Conservation (phyloP, 1,139 yeast species). For the Taphrina betulina region DNA sequence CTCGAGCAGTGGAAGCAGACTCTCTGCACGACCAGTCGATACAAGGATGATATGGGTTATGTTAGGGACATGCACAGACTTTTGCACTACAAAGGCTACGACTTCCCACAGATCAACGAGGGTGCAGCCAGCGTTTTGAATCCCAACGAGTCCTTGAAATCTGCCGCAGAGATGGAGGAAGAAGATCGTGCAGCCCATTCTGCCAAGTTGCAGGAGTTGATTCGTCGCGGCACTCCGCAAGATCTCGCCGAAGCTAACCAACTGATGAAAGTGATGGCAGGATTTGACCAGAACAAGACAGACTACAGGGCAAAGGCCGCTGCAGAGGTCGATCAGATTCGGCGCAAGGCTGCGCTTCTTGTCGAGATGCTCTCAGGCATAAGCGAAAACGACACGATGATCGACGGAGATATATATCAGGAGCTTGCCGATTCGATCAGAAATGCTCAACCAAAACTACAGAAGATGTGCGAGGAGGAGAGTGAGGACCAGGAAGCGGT, state of each 20-base stretch:
- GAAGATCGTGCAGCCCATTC: conserved; percentile 92
- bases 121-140: conserved; percentile 93
- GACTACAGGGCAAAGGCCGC: conserved; percentile 80
- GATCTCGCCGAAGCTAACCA: conserved; percentile 95
- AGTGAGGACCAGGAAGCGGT: conserved; percentile 62
- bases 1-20: conserved; percentile 98
- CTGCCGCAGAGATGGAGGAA: conserved; percentile 83
- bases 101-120: conserved; percentile 81
- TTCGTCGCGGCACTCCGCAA: conserved; percentile 92
- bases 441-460: conserved; percentile 82
- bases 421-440: conserved; percentile 79
- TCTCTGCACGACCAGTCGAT: conserved; percentile 81
- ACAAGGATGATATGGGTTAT: conserved; percentile 87
- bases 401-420: conserved; percentile 55
- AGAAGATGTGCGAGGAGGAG: conserved; percentile 62
- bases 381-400: conserved; percentile 53
- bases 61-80: conserved; percentile 95
- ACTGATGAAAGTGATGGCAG: conserved; percentile 97
- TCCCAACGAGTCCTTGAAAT: conserved; percentile 81
- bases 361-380: conserved; percentile 79
- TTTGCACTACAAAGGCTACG: conserved; percentile 69
- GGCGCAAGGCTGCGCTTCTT: conserved; percentile 83
- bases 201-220: conserved; percentile 92
- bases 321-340: conserved; percentile 79
- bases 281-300: conserved; percentile 60